Evolutionary conservation across 441 rosid species (phyloP), one percentile per base, ranked within the genome.

Genomic region (Codiaeum variegatum): DNA sequence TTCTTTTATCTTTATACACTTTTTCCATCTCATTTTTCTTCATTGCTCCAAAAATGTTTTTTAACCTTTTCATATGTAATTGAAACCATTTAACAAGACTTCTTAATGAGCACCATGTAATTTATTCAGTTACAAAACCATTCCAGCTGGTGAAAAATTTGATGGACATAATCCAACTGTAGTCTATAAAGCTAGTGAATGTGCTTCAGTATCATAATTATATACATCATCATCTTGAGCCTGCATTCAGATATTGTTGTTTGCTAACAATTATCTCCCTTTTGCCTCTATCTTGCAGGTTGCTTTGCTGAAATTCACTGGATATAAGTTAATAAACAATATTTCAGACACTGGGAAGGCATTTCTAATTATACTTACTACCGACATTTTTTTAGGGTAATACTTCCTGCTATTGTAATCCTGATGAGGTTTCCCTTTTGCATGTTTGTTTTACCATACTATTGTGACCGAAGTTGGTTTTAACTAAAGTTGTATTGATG

Each of bases 321-420:
- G 99, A 71, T 88, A 88, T 78, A 92, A 94, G 79, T 77, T 94
- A 73, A 28, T 94, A 76, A 90, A 83, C 80, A 94, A 90, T 83
- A 74, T 91, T 42, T 87, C 98, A 19, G 97, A 91, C 84, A 80
- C 89, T n/a, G 97, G 97, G 80, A 92, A 91, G 82, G 99, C 99
- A 64, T 86, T 92, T 78, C 82, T 90, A 67, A 91, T 94, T 78
- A 91, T 92, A 79, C 86, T 90, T 47, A 70, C 87, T 65, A 83
- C 96, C 26, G 97, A 92, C 80, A 88, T 88, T 73, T 86, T 90
- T 83, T 86, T 91, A 74, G 99, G 99, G 97, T 94, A 92, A 89
- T 44, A 19, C 60, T 69, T 65, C 38, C 80, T 73, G 1, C 73
- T 64, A 47, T 11, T 47, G 66, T 21, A 16, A 58, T 36, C 28